Evolutionary conservation across 2,329 filamentous ascomycete genomes (phyloP), one percentile per base, ranked within the genome.

Genomic region (Botrytis elliptica): DNA sequence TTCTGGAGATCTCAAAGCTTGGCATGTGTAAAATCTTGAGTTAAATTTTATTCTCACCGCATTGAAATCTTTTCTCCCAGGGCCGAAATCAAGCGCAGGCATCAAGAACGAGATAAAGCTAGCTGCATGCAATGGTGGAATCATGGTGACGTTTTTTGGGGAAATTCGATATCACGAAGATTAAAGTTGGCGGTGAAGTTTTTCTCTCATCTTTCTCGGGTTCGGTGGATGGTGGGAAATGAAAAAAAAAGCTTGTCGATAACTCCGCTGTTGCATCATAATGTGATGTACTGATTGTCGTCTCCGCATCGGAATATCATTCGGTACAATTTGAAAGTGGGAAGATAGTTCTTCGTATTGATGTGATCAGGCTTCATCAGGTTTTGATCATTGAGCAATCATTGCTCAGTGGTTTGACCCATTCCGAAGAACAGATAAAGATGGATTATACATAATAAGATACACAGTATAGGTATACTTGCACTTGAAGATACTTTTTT

Each of bases 241-340:
- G 49, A 68, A 68, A 68, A 68, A 68, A 55, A 67, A 55, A 55
- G 33, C 64, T 68, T 68, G 25, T 42, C 40, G 65, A 52, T 8
- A 22, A 18, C 49, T 57, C 49, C 46, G 65, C 65, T 68, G 65
- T 57, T 68, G 66, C 66, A 68, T 68, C 66, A 68, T 55, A 25
- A 68, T 55, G 46, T 52, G 46, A 68, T 68, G 46, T 52, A 38
- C 46, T 52, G 44, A 52, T 67, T 67, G 38, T 40, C 33, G 40
- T 33, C 66, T 68, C 66, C 66, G 66, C 66, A 57, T 57, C 46
- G 65, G 65, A 55, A 68, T 20, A 68, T 57, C 36, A 22, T 57
- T 57, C 66, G 49, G 49, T 40, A 57, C 36, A 42, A 42, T 55
- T 65, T 33, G 38, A 29, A 67, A 36, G 25, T 52, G 46, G 33